Percentiles rank a stretch among this genome's conserved stretches.
These are phyloP conservation scores for Fragosphaeria purpurea DNA, from an alignment of 2,329 filamentous ascomycete species.

Conservation along the genomic window DNA sequence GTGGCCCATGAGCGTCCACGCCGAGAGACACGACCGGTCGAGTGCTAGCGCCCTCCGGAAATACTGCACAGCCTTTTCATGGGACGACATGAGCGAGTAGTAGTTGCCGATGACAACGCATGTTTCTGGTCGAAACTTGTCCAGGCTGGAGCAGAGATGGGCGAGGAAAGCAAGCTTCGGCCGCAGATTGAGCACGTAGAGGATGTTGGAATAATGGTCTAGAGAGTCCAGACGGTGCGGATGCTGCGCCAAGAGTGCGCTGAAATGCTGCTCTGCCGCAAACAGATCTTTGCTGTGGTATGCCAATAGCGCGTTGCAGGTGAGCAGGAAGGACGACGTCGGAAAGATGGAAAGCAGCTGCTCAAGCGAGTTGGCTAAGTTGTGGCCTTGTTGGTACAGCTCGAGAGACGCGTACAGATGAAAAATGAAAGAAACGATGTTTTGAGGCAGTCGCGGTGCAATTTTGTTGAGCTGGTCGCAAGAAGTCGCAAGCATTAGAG, in stretches of 20 bases:
- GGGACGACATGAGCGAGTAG: slow-evolving; percentile 85
- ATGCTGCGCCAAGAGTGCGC: slow-evolving; percentile 69
- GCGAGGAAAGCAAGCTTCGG: slow-evolving; percentile 89
- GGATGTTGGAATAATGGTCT: slow-evolving; percentile 94
- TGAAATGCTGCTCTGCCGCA: slow-evolving; percentile 56
- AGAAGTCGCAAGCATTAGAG: background rate
- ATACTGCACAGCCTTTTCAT: slow-evolving; percentile 97
- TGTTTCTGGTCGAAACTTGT: slow-evolving; percentile 94
- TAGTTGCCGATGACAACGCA: slow-evolving; percentile 97
- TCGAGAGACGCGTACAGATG: slow-evolving; percentile 85
- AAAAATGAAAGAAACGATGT: slow-evolving; percentile 90
- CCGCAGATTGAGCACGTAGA: slow-evolving; percentile 82
- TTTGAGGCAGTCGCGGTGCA: slow-evolving; percentile 65
- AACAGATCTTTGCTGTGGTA: slow-evolving; percentile 84
- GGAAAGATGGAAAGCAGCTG: slow-evolving; percentile 81
- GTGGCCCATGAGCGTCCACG: slow-evolving; percentile 98
- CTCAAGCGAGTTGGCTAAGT: slow-evolving; percentile 63
- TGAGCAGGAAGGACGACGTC: slow-evolving; percentile 77
- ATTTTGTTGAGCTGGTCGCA: slow-evolving; percentile 56
- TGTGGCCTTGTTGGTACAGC: slow-evolving; percentile 74
- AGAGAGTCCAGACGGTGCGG: slow-evolving; percentile 72
- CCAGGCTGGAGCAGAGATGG: slow-evolving; percentile 79
- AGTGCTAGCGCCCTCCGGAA: slow-evolving; percentile 87
- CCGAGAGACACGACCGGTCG: slow-evolving; percentile 81
- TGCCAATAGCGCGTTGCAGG: slow-evolving; percentile 74